phyloP scores from a whole-genome alignment of 768 basidiomycete species.

The Rhodotorula babjevae region DNA sequence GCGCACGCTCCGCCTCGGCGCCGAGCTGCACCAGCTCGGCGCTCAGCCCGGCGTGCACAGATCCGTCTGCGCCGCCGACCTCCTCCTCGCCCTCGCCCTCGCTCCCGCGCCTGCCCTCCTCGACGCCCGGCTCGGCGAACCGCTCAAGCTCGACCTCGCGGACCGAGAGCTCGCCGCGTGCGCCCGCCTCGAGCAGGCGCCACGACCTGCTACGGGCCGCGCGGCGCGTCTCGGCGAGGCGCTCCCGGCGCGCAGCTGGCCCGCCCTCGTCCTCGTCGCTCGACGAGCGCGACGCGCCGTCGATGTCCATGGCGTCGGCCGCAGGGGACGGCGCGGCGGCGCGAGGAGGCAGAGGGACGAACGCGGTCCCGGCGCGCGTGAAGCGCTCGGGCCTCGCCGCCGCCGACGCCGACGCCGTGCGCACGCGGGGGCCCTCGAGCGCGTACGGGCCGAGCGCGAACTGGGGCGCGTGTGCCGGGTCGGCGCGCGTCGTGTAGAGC shows the following conservation, averaged over 20 bases:
- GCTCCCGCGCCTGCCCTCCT: no score
- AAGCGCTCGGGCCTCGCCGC: neutral
- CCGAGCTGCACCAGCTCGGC: neutral
- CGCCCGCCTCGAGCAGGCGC: neutral
- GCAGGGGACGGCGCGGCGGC: neutral
- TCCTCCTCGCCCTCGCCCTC: neutral
- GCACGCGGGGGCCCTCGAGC: neutral
- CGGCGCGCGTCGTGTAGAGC: conserved; percentile 1
- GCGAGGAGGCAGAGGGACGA: neutral
- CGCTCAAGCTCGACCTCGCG: neutral
- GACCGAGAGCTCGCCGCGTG: neutral
- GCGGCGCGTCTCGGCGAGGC: neutral
- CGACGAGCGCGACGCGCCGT: no score
- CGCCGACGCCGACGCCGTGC: neutral
- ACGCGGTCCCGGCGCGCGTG: neutral
- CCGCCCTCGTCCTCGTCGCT: neutral
- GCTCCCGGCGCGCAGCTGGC: neutral
- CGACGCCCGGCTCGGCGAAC: neutral
- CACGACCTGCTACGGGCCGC: neutral
- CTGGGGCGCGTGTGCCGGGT: neutral
- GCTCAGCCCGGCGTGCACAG: neutral
- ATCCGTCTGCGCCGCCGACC: neutral
- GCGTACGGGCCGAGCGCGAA: conserved; percentile 22
- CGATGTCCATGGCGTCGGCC: neutral
- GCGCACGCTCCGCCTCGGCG: neutral